Conservation (phyloP, 2,329 filamentous ascomycete genomes). For the Apiospora hydei region DNA sequence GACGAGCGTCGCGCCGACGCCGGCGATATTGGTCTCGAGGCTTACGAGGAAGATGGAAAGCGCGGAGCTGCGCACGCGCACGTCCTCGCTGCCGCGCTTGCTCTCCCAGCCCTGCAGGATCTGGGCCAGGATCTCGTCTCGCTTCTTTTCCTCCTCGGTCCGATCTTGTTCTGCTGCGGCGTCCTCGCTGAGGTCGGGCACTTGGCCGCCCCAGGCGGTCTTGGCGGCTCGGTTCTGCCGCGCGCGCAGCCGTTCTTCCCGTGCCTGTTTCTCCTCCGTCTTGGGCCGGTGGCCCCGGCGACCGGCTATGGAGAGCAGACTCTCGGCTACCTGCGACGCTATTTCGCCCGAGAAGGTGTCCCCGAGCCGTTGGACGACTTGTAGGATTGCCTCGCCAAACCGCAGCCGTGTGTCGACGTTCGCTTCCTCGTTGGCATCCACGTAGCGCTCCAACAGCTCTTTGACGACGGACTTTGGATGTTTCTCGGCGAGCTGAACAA, state of each 20-base stretch:
- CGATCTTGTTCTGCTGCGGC: slow-evolving; percentile 20
- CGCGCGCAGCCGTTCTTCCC: slow-evolving; percentile 56
- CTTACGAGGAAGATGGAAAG: slow-evolving; percentile 68
- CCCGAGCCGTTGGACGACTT: slow-evolving; percentile 68
- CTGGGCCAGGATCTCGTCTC: slow-evolving; percentile 56
- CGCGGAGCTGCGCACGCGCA: slow-evolving; percentile 73
- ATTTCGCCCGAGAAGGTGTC: slow-evolving; percentile 62
- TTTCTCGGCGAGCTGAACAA: slow-evolving; percentile 65
- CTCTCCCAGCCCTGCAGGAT: slow-evolving; percentile 75
- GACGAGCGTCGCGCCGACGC: slow-evolving; percentile 59
- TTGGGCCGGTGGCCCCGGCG: slow-evolving; percentile 68
- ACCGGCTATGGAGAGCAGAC: slow-evolving; percentile 69
- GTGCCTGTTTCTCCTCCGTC: slow-evolving; percentile 62
- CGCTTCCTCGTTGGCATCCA: slow-evolving; percentile 66
- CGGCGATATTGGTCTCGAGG: slow-evolving; percentile 67
- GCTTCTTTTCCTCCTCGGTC: slow-evolving; percentile 28
- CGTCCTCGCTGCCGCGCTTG: slow-evolving; percentile 70
- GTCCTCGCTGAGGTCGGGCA: slow-evolving; percentile 54
- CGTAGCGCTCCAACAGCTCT: slow-evolving; percentile 72
- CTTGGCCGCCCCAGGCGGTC: slow-evolving; percentile 62
- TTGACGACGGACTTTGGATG: slow-evolving; percentile 68
- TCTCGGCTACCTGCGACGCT: slow-evolving; percentile 60
- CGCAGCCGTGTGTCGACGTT: slow-evolving; percentile 70
- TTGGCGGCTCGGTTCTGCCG: slow-evolving; percentile 59
- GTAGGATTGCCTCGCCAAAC: slow-evolving; percentile 72